Percentiles rank a stretch among this genome's conserved stretches.
Evolutionary conservation across 306 rosid species (phyloP).

Genomic region (Sphenostylis stenocarpa): DNA sequence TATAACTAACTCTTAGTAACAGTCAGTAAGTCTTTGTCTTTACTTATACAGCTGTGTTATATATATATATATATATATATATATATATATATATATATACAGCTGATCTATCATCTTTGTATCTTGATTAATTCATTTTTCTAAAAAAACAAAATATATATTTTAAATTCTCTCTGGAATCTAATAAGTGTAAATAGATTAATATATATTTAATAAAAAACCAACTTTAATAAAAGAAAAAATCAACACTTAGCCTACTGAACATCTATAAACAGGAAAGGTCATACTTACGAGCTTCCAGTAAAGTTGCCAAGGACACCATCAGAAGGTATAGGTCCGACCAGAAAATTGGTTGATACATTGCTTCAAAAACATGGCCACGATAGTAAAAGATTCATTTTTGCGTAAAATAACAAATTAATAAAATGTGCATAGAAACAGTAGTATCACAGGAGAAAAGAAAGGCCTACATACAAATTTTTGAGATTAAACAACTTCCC

Average conservation of each 20-base stretch:
- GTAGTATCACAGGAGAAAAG: slow-evolving; percentile 24
- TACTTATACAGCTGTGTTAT: no score
- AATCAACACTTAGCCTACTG: slow-evolving; percentile 13
- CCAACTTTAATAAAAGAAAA: neutral
- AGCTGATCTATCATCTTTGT: no score
- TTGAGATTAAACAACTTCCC: slow-evolving; percentile 75
- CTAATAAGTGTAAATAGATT: neutral
- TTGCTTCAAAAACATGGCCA: slow-evolving; percentile 57
- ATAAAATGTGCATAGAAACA: slow-evolving; percentile 16
- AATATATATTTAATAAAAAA: neutral
- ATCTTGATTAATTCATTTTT: no score
- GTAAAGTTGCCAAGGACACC: slow-evolving; percentile 75
- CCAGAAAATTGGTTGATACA: slow-evolving; percentile 88
- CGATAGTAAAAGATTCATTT: slow-evolving; percentile 15
- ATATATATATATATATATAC: no score
- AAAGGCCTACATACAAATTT: slow-evolving; percentile 59
- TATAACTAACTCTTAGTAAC: no score
- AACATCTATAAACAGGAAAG: slow-evolving; percentile 29
- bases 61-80: no score
- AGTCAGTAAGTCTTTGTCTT: no score
- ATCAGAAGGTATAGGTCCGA: slow-evolving; percentile 87
- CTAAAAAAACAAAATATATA: no score
- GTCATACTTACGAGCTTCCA: slow-evolving; percentile 79
- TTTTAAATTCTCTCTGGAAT: neutral
- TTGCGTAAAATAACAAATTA: neutral